Percentiles rank a stretch among this genome's conserved stretches.
Evolutionary conservation across 805 yeast genomes (phyloP).

Genomic region (Saturnispora dispora): DNA sequence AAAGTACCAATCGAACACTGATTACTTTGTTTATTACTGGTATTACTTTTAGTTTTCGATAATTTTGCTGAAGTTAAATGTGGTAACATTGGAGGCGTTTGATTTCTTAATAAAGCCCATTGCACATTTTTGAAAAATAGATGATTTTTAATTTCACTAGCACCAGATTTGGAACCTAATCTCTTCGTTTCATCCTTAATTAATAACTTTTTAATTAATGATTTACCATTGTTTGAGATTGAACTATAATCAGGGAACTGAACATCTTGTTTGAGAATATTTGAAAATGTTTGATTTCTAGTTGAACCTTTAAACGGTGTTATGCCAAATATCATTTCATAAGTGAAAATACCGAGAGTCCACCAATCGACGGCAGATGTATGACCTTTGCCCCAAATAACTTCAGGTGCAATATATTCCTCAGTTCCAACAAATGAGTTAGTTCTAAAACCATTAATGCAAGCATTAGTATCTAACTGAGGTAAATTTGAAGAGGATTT

Average conservation of each 20-base stretch:
- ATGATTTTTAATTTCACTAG: conserved; percentile 87
- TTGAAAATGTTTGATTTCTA: conserved; percentile 82
- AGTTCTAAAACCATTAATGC: conserved; percentile 92
- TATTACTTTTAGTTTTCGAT: conserved; percentile 11
- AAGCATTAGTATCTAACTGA: conserved; percentile 84
- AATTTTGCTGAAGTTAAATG: conserved; percentile 35
- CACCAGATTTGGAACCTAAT: conserved; percentile 88
- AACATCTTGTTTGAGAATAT: conserved; percentile 77
- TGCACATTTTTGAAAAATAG: conserved; percentile 84
- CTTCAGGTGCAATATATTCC: conserved; percentile 98
- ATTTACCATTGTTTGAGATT: conserved; percentile 68
- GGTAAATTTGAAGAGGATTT: conserved; percentile 32
- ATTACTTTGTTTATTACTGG: conserved; percentile 13
- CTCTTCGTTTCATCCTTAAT: conserved; percentile 85
- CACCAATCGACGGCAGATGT: conserved; percentile 99
- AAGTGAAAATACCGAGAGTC: conserved; percentile 90
- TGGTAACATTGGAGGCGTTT: conserved; percentile 94
- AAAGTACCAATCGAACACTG: conserved; percentile 37
- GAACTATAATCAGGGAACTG: conserved; percentile 53
- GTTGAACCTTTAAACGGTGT: conserved; percentile 94
- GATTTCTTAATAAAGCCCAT: conserved; percentile 92
- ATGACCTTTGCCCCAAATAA: conserved; percentile 93
- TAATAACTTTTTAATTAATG: conserved; percentile 67
- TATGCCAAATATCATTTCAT: conserved; percentile 91
- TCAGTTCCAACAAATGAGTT: conserved; percentile 98